These are phyloP conservation scores for Climacium dendroides DNA, from an alignment of 225 moss, liverwort and hornwort genomes.

Conservation along the genomic window DNA sequence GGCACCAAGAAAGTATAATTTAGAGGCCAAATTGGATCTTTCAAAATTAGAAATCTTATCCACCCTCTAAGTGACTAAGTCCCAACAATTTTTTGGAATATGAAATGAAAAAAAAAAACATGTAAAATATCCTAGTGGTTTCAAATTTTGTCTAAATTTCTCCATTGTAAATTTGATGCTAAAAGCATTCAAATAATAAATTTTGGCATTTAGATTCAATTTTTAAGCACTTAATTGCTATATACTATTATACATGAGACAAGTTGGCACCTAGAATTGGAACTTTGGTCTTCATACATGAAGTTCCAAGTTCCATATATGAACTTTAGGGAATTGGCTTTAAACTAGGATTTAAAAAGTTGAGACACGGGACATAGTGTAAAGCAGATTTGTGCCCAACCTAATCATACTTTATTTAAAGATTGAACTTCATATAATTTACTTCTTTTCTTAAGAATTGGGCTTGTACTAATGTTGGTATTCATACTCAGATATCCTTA, in stretches of 20 bases:
- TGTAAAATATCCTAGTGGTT: neutral
- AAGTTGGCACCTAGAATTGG: neutral
- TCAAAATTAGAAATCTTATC: neutral
- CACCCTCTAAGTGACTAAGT: neutral
- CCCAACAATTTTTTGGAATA: neutral
- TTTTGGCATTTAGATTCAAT: neutral
- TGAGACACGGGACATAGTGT: rapidly evolving
- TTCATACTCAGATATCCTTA: no score
- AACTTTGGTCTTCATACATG: neutral
- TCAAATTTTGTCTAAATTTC: neutral
- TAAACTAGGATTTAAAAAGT: neutral
- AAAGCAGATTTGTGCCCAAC: no score
- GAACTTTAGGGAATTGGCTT: rapidly evolving
- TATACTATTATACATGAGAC: neutral
- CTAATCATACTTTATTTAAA: no score
- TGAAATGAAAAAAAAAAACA: neutral
- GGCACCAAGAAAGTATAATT: rapidly evolving
- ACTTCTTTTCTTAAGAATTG: no score
- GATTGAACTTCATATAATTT: no score
- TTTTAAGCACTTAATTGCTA: neutral
- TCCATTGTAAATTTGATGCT: neutral
- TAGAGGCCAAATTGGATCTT: neutral
- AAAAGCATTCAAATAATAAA: neutral
- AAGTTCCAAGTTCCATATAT: neutral
- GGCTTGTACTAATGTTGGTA: no score